Percentiles rank a stretch among this genome's conserved stretches.
These are phyloP conservation scores for Sarcodon aspratus DNA, from an alignment of 768 basidiomycete species.

Conservation along the genomic window DNA sequence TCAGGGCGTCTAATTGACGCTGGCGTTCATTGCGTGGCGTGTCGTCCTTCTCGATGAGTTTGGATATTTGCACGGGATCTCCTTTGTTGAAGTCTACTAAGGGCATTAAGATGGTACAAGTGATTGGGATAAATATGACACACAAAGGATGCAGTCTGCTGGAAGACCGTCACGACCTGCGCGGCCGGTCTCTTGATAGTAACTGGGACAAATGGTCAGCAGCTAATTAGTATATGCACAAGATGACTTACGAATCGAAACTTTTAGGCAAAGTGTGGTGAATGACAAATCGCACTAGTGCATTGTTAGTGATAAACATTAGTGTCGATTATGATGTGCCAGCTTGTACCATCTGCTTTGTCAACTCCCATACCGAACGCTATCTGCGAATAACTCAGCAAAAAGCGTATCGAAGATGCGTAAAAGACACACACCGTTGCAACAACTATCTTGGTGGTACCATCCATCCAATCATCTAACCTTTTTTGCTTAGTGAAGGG, in stretches of 20 bases:
- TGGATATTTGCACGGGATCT: conserved; percentile 45
- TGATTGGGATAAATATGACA: conserved; percentile 14
- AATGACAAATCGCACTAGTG: conserved; percentile 80
- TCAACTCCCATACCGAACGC: conserved; percentile 98
- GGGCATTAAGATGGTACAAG: background rate
- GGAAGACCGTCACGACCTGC: conserved; percentile 85
- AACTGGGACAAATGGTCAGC: conserved; percentile 26
- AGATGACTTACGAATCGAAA: conserved; percentile 58
- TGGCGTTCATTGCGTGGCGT: conserved; percentile 38
- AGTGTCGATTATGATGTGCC: background rate
- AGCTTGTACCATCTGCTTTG: conserved; percentile 55
- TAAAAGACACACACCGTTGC: conserved; percentile 60
- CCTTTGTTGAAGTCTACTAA: conserved; percentile 48
- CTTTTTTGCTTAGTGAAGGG: conserved; percentile 48
- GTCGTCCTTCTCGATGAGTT: conserved; percentile 49
- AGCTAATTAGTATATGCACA: no score
- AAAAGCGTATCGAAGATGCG: background rate
- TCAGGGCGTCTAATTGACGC: conserved; percentile 53
- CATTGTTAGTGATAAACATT: background rate
- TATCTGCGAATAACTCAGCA: conserved; percentile 35
- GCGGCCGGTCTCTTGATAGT: conserved; percentile 94
- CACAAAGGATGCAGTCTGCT: conserved; percentile 84
- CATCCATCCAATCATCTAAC: conserved; percentile 66
- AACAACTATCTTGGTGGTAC: conserved; percentile 70
- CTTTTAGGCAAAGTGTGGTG: conserved; percentile 77